Evolutionary conservation across 1,139 yeast species (phyloP).

Genomic region (Geotrichum citri-aurantii): DNA sequence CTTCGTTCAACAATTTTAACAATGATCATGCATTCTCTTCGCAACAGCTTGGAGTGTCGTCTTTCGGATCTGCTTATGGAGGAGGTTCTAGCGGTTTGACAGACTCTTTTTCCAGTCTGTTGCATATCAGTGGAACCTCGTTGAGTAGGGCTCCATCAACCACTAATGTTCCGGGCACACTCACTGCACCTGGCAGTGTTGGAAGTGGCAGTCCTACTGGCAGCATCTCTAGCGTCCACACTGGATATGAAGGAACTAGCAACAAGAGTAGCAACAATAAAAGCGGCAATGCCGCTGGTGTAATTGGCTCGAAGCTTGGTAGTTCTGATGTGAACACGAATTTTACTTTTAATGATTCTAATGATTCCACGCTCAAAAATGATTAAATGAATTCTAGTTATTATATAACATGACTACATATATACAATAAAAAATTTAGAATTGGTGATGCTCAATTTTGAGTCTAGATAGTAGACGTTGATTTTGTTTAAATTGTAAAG

Average conservation of each 20-base stretch:
- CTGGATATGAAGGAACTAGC: slow-evolving; percentile 13
- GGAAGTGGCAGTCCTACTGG: slow-evolving; percentile 19
- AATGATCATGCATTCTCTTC: slow-evolving; percentile 19
- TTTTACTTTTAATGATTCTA: slow-evolving; percentile 20
- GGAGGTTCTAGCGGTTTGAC: slow-evolving; percentile 16
- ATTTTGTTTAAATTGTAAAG: background rate
- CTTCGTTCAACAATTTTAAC: slow-evolving; percentile 22
- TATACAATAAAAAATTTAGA: background rate
- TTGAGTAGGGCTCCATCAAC: slow-evolving; percentile 19
- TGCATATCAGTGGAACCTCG: slow-evolving; percentile 25
- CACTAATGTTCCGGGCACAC: slow-evolving; percentile 14
- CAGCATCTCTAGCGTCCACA: slow-evolving; percentile 19
- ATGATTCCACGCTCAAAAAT: slow-evolving; percentile 20
- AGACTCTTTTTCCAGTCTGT: slow-evolving; percentile 27
- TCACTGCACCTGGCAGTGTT: slow-evolving; percentile 18
- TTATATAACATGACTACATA: slow-evolving; percentile 5
- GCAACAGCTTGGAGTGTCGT: slow-evolving; percentile 16
- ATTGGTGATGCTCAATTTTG: background rate
- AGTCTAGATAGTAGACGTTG: background rate
- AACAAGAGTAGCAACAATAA: slow-evolving; percentile 3
- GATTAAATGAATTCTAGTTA: slow-evolving; percentile 17
- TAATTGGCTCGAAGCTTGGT: slow-evolving; percentile 20
- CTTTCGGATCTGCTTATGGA: slow-evolving; percentile 15
- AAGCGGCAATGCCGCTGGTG: slow-evolving; percentile 15
- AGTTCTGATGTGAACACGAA: slow-evolving; percentile 20